Conservation (phyloP, 345 rosid genomes). For the Acer saccharum region DNA sequence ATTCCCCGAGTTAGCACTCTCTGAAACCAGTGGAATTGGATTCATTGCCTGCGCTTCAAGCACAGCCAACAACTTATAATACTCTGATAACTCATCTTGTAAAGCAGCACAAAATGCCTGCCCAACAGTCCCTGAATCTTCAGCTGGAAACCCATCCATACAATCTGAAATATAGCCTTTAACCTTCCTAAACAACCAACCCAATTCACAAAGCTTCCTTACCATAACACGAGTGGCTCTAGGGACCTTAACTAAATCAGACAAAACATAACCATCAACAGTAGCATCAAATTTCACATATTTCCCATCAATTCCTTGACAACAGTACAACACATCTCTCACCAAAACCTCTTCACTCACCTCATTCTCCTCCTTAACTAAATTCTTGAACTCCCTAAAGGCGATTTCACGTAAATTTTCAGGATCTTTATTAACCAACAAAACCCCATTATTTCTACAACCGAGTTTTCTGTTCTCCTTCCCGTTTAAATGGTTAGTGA, state of each 20-base stretch:
- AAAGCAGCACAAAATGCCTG: constrained; percentile 97
- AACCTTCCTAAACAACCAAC: constrained; percentile 95
- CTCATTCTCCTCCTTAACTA: constrained; percentile 86
- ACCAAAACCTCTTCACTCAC: constrained; percentile 87
- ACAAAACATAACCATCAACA: constrained; percentile 70
- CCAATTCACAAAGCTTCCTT: constrained; percentile 87
- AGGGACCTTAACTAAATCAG: constrained; percentile 64
- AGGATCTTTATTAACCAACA: constrained; percentile 71
- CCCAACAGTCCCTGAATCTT: constrained; percentile 87
- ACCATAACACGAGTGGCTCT: constrained; percentile 70
- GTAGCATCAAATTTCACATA: constrained; percentile 63
- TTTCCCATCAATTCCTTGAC: constrained; percentile 96
- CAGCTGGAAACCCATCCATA: constrained; percentile 78
- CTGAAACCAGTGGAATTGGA: constrained; percentile 89
- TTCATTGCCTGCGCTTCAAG: constrained; percentile 88
- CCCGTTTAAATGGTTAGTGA: constrained; percentile 25
- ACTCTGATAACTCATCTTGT: constrained; percentile 87
- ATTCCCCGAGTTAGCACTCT: constrained; percentile 59
- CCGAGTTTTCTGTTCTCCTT: constrained; percentile 42
- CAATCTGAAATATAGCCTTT: constrained; percentile 71
- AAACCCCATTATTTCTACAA: constrained; percentile 66
- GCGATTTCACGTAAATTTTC: constrained; percentile 78
- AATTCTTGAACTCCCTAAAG: constrained; percentile 66
- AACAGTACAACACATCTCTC: constrained; percentile 88
- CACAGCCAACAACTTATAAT: constrained; percentile 86